Evolutionary conservation across 2,329 filamentous ascomycete species (phyloP).

Genomic region (Pseudocercospora cruenta): DNA sequence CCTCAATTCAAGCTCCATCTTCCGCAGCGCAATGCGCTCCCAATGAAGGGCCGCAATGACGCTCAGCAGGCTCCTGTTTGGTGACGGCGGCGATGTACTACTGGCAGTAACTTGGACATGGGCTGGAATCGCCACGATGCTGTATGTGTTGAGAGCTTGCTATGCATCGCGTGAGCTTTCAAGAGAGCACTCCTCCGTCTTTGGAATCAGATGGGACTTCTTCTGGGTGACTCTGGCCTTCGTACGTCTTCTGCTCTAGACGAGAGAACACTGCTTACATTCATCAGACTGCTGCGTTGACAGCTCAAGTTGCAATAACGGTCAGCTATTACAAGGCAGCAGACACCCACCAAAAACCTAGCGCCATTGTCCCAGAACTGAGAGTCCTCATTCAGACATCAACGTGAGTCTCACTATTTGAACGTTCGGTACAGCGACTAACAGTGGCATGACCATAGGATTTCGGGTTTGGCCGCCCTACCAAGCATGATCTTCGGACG

Average conservation of each 20-base stretch:
- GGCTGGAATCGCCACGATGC: constrained; percentile 14
- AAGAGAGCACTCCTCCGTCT: constrained; percentile 5
- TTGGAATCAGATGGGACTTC: constrained; percentile 21
- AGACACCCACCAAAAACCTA: not conserved
- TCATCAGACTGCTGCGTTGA: not conserved
- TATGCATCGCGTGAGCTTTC: constrained; percentile 9
- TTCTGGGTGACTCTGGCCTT: constrained; percentile 16
- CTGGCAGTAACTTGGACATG: constrained; percentile 25
- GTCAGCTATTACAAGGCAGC: not conserved
- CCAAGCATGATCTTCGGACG: constrained; percentile 17
- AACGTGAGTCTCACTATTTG: constrained; percentile 7
- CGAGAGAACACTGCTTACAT: not conserved
- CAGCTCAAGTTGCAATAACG: constrained; percentile 4
- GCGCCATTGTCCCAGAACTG: constrained; percentile 1
- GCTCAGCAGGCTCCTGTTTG: not conserved
- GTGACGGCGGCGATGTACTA: constrained; percentile 5
- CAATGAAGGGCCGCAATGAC: not conserved
- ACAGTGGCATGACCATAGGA: not conserved
- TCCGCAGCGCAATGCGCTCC: not conserved
- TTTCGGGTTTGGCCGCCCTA: constrained; percentile 7
- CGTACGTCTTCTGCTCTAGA: constrained; percentile 1
- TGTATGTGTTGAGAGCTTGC: constrained; percentile 17
- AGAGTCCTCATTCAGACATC: not conserved
- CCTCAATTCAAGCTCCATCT: not conserved
- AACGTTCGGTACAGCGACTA: not conserved